Conservation (phyloP, 2,329 filamentous ascomycete species). For the Arthrobotrys iridis region DNA sequence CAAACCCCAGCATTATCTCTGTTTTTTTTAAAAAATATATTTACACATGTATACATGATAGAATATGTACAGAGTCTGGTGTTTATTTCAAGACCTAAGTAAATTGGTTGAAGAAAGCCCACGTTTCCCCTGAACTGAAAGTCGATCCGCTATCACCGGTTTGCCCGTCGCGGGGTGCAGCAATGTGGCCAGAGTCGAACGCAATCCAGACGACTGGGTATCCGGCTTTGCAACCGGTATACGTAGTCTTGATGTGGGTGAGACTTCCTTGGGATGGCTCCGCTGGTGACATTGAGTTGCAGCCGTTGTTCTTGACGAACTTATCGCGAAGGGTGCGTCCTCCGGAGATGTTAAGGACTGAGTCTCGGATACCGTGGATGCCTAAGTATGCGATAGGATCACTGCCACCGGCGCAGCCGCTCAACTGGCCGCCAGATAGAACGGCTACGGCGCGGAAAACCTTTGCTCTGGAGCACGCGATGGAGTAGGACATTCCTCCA, state of each 20-base stretch:
- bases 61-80: not conserved
- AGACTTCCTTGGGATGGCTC: slow-evolving; percentile 56
- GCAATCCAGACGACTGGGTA: slow-evolving; percentile 61
- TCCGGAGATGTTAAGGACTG: slow-evolving; percentile 60
- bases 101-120: slow-evolving; percentile 59
- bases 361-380: slow-evolving; percentile 62
- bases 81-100: no score
- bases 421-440: slow-evolving; percentile 60
- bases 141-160: not conserved
- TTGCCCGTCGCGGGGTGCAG: slow-evolving; percentile 55
- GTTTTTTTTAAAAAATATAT: no score
- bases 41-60: no score
- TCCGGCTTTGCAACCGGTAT: slow-evolving; percentile 58
- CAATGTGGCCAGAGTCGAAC: slow-evolving; percentile 59
- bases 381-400: slow-evolving; percentile 62
- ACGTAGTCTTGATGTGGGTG: slow-evolving; percentile 55
- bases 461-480: slow-evolving; percentile 63
- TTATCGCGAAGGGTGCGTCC: slow-evolving; percentile 62
- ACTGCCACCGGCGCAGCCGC: slow-evolving; percentile 61
- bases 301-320: slow-evolving; percentile 63
- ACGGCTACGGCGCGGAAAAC: slow-evolving; percentile 63
- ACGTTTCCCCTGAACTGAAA: slow-evolving; percentile 55
- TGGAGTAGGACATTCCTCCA: slow-evolving; percentile 63
- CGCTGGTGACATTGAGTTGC: slow-evolving; percentile 54
- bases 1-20: no score